phyloP scores from a whole-genome alignment of 225 moss, liverwort and hornwort genomes.

The Neckera pumila region DNA sequence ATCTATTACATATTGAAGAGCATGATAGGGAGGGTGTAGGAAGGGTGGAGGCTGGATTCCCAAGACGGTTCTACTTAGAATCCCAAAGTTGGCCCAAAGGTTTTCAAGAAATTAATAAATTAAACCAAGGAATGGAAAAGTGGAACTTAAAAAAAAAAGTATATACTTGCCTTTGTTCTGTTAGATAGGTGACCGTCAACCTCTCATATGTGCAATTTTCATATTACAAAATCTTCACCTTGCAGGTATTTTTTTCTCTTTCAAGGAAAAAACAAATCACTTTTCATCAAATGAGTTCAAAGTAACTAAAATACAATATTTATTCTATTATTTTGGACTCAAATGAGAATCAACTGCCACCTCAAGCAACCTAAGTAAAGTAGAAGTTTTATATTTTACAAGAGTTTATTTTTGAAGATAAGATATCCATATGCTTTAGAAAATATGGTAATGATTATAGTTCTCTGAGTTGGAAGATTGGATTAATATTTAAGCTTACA shows the following conservation, averaged over 20 bases:
- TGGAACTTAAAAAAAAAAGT: background rate
- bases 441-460: no score
- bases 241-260: background rate
- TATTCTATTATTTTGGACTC: background rate
- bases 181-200: background rate
- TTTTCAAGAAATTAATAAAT: background rate
- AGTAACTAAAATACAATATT: background rate
- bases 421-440: no score
- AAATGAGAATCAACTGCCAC: no score
- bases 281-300: background rate
- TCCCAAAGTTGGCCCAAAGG: background rate
- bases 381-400: no score
- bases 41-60: no score
- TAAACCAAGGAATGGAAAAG: background rate
- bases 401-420: no score
- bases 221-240: fast-evolving
- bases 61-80: background rate
- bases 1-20: background rate
- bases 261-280: background rate
- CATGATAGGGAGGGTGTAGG: no score
- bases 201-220: background rate
- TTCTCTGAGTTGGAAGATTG: no score
- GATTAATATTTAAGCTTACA: no score
- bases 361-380: no score
- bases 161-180: background rate